Evolutionary conservation across 306 rosid genomes (phyloP).

Genomic region (Cicer judaicum): DNA sequence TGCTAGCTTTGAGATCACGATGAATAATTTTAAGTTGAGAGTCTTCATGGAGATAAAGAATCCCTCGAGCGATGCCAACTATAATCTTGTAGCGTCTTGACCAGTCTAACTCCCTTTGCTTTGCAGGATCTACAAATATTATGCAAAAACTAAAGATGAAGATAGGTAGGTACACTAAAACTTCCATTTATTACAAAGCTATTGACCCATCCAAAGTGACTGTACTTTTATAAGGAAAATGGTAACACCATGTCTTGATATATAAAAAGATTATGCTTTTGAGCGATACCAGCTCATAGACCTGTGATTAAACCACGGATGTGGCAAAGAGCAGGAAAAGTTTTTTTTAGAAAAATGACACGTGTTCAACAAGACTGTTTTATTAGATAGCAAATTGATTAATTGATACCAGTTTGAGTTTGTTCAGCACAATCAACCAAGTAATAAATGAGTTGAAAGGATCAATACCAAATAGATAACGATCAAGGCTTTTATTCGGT

Average conservation of each 20-base stretch:
- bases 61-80: constrained; percentile 65
- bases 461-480: constrained; percentile 54
- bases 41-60: constrained; percentile 69
- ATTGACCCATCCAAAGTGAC: background rate
- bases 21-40: constrained; percentile 66
- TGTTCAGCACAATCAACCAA: no score
- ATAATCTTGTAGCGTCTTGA: constrained; percentile 56
- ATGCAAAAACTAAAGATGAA: constrained; percentile 19
- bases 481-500: constrained; percentile 63
- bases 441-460: no score
- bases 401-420: no score
- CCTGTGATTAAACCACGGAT: no score
- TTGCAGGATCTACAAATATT: constrained; percentile 47
- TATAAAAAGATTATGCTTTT: no score
- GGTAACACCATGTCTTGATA: background rate
- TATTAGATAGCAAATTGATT: no score
- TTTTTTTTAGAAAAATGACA: no score
- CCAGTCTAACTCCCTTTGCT: constrained; percentile 59
- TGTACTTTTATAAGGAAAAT: constrained; percentile 12
- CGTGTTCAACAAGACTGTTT: no score
- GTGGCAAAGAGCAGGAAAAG: no score
- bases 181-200: background rate
- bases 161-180: background rate
- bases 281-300: no score
- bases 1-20: constrained; percentile 76